Evolutionary conservation across 208 protist species (phyloP), one percentile per base, ranked within the genome.

Genomic region (Phytomonas serpens): DNA sequence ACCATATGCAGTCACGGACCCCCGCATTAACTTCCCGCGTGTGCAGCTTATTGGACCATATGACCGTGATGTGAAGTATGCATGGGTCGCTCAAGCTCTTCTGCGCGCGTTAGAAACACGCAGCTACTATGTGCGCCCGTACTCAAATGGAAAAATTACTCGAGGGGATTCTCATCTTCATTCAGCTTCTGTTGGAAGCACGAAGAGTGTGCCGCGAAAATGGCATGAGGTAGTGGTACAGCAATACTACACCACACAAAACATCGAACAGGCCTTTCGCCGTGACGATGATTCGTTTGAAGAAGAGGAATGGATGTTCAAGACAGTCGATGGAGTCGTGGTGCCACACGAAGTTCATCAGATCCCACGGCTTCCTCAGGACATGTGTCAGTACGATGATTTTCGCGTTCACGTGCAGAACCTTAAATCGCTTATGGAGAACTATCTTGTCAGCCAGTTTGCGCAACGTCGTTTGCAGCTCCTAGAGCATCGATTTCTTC

Each of bases 221-320:
- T 36, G 64, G 64, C 67, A 30, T 66, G 47, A 57, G 52, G 67
- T n/a, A 51, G 34, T 10, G 47, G 64, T 33, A 66, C 57, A 37
- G 57, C 47, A 23, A 64, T 71, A 62, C 64, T 64, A 29, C 40
- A 64, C 33, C 30, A 57, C 13, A 57, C 47, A 57, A 57, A 57
- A 57, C 7, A 57, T 70, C 27, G 64, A 72, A 47, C 62, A 69
- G 67, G 62, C 73, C 61, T 83, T 86, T 67, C 74, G 73, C 33
- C 68, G 77, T 11, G 74, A 84, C 57, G 72, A 77, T 11, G 62
- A 78, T 66, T 74, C 47, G 61, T 93, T 94, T 76, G 85, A 96
- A 65, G 88, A 96, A 74, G 80, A 90, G 34, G 91, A 96, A 77
- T 96, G 91, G 88, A 93, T 89, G 82, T 96, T 86, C 76, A 96